Base-by-base conservation (phyloP, 306 rosid species). In the Pachyrhizus erosus region DNA sequence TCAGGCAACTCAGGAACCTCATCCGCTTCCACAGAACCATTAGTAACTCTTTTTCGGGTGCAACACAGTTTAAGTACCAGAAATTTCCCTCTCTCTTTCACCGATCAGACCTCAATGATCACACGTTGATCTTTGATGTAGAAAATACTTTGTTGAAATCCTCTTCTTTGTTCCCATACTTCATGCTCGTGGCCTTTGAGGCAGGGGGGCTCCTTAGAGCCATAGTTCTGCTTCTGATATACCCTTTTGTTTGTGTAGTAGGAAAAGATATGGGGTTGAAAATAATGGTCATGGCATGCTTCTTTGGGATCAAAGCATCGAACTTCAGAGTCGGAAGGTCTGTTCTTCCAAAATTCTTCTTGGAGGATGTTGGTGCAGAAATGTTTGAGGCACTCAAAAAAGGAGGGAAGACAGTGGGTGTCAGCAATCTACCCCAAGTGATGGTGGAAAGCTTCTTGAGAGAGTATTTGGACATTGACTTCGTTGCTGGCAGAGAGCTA, bases 171-270 rank as follows among this genome's bases (percentile, higher is more conserved):
- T 93, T 93, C 71, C 87, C 95, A 3, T 93, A 93, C 79, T 95
- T 95, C 90, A 91, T 93, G 98, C 92, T 95, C 7, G 98, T 91
- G 52, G 98, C 99, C 2, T 93, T 95, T 45, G 98, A 95, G 83
- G 94, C 93, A 1, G 97, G 97, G 23, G 87, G 92, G 17, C 49
- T 87, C 0, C 2, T 93, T 3, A 81, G 99, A 81, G 93, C 93
- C 33, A 4, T 87, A 7, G 2, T 87, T 9, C 86, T 93, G 0
- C 67, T 91, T 26, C 81, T 91, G 3, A 14, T 84, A 1, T 93
- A 89, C 89, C 99, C 99, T 78, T 39, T 93, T 3, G 77, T 89
- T 4, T 87, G 86, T 27, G 54, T 88, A 11, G 86, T 85, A 1
- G 84, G 93, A 20, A 75, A 67, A 0, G 85, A 87, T 21, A 68